These are phyloP conservation scores for Apiotrichum brassicae DNA, from an alignment of 1,284 basidiomycete genomes.

Conservation along the genomic window DNA sequence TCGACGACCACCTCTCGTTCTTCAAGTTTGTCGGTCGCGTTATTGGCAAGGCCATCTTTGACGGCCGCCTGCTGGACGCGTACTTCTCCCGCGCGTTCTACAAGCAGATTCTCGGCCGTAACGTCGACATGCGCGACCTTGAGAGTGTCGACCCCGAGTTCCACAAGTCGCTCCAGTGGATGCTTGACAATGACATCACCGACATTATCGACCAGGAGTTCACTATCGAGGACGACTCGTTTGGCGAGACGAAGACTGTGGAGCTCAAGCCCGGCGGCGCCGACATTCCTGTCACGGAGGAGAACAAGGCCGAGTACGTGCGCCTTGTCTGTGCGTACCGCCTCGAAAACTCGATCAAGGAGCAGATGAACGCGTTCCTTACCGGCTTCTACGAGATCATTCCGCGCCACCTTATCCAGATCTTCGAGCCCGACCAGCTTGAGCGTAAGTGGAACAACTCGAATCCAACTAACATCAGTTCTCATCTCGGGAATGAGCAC, in stretches of 20 bases:
- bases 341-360: conserved; percentile 87
- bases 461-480: too few species aligned
- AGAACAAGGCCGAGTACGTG: conserved; percentile 97
- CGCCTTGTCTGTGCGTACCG: conserved; percentile 71
- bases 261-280: conserved; percentile 79
- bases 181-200: conserved; percentile 47
- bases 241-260: conserved; percentile 79
- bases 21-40: conserved; percentile 99
- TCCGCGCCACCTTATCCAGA: conserved; percentile 48
- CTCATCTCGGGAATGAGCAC: conserved; percentile 97
- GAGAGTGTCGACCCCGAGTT: conserved; percentile 94
- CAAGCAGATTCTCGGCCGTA: conserved; percentile 83
- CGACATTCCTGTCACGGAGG: conserved; percentile 76
- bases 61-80: conserved; percentile 90
- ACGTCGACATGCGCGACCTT: conserved; percentile 85
- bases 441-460: conserved; percentile 54
- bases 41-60: conserved; percentile 86
- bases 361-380: conserved; percentile 89
- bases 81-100: conserved; percentile 96
- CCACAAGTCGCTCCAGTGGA: conserved; percentile 48
- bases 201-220: conserved; percentile 48
- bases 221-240: conserved; percentile 55
- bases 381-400: conserved; percentile 81
- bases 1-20: conserved; percentile 86
- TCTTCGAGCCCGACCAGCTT: conserved; percentile 95